phyloP scores from a whole-genome alignment of 371 early-diverging fungal genomes.

The Pancytospora philotis region DNA sequence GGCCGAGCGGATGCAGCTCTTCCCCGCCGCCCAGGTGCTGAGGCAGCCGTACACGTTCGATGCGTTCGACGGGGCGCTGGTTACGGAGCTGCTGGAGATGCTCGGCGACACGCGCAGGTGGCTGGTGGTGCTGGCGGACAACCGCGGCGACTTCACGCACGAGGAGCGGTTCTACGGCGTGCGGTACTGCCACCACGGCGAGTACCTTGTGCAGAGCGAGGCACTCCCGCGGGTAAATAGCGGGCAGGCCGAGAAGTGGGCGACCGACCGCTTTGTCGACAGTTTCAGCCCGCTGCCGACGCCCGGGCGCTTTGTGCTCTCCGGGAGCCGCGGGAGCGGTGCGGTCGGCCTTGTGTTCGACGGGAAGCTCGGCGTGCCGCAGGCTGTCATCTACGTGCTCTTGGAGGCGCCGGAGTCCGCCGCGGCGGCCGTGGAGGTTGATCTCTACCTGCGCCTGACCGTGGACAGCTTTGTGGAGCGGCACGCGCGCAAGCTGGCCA shows the following conservation, averaged over 20 bases:
- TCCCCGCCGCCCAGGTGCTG: slow-evolving; percentile 43
- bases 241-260: background rate
- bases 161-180: slow-evolving; percentile 20
- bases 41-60: slow-evolving; percentile 38
- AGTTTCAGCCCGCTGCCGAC: background rate
- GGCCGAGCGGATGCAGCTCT: slow-evolving; percentile 38
- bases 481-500: slow-evolving; percentile 22
- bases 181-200: slow-evolving; percentile 6
- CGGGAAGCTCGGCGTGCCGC: slow-evolving; percentile 28
- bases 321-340: background rate
- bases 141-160: slow-evolving; percentile 8
- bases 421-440: background rate
- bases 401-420: slow-evolving; percentile 18
- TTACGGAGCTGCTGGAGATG: slow-evolving; percentile 16
- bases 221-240: background rate
- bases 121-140: slow-evolving; percentile 33
- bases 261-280: background rate
- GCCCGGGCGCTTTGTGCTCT: background rate
- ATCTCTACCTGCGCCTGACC: slow-evolving; percentile 23
- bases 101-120: slow-evolving; percentile 39
- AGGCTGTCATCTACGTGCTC: slow-evolving; percentile 20
- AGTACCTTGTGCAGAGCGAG: background rate
- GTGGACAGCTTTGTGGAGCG: slow-evolving; percentile 31
- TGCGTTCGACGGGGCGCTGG: slow-evolving; percentile 32
- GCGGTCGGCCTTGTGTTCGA: slow-evolving; percentile 31